Base-by-base conservation (phyloP, 768 basidiomycete species). In the Macrolepiota dolichaula region DNA sequence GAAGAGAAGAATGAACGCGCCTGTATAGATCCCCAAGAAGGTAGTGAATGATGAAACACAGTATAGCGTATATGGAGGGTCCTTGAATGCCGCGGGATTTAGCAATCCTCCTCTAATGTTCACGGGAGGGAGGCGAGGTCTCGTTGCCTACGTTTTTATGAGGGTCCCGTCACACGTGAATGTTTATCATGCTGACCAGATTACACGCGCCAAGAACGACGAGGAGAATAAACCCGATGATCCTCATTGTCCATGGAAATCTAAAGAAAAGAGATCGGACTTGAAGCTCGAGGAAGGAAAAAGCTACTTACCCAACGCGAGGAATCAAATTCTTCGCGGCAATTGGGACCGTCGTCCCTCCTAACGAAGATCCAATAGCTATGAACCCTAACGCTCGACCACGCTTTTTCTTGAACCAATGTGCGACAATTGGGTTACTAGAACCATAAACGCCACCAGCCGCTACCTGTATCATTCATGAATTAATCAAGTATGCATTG, bases 211-310 rank as follows among this genome's bases (percentile, higher is more conserved):
- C 79, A 3, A 91, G 76, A 1, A 79, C 68, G 13, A 78, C 63
- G 0, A 88, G 62, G 0, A 90, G 69, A 9, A 90, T 81, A 63
- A 91, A 85, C 1, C 84, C 89, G 46, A 91, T 72, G 35, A 87
- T 81, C 12, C 91, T 79, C 79, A 89, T 83, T 0, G 90, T 89
- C 91, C 90, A 92, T 63, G 77, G 75, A 70, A 92, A 92, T n/a
- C 89, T 91, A 40, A 32, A 32, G 7, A 32, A 32, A 32, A 32
- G 27, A 27, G 44, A 9, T 38, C 6, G 12, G 35, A 12, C 22
- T 40, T 50, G 50, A n/a, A 29, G 52, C 17, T 7, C 1, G 5
- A 38, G 51, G 17, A 32, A 15, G 25, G 29, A n/a, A 2, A 13
- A 15, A 27, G 40, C 13, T n/a, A 50, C 70, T 27, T 66, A 82